phyloP scores from a whole-genome alignment of 78 protist species.

The Capsaspora owczarzaki region DNA sequence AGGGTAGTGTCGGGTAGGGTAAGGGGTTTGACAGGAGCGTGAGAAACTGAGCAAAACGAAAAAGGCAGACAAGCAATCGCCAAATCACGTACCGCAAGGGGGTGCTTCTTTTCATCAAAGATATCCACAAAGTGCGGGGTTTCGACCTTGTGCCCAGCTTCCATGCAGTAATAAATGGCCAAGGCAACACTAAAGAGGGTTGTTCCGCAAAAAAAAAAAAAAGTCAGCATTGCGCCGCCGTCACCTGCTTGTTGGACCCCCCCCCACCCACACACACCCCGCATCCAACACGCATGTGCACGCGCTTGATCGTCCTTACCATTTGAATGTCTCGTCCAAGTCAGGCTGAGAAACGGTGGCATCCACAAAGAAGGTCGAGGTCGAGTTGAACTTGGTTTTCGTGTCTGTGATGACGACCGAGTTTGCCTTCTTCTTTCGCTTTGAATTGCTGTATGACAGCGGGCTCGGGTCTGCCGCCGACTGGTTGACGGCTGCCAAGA shows the following conservation, averaged over 20 bases:
- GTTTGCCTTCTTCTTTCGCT: too few species aligned
- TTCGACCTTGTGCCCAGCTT: neutral
- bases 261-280: slow-evolving; percentile 8
- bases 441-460: too few species aligned
- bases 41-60: too few species aligned
- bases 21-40: too few species aligned
- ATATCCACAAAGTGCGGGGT: neutral
- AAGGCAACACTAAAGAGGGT: slow-evolving; percentile 2
- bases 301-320: neutral
- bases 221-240: too few species aligned
- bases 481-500: too few species aligned
- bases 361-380: slow-evolving; percentile 20
- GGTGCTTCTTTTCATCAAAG: slow-evolving; percentile 8
- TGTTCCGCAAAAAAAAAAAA: neutral
- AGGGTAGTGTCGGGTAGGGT: too few species aligned
- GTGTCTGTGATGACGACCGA: too few species aligned
- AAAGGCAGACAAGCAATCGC: neutral
- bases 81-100: neutral
- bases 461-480: too few species aligned
- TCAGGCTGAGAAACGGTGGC: slow-evolving; percentile 6
- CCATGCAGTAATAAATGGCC: neutral
- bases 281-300: neutral
- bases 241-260: too few species aligned
- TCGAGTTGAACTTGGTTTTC: slow-evolving; percentile 13
- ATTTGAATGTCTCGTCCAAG: neutral